Percentiles rank a stretch among this genome's conserved stretches.
phyloP scores from a whole-genome alignment of 345 rosid genomes.

The Gossypium herbaceum region DNA sequence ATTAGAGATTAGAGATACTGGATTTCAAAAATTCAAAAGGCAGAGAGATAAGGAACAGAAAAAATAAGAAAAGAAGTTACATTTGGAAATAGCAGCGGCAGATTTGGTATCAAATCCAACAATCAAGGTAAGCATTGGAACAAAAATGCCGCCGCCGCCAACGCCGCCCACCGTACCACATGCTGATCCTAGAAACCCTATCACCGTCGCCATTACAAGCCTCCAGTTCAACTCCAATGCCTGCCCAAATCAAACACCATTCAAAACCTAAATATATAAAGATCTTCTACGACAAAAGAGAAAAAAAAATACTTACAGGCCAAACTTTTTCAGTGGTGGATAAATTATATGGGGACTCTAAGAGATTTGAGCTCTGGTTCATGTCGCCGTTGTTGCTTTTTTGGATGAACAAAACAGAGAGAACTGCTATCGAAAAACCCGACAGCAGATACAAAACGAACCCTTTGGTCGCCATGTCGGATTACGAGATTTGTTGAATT shows the following conservation, averaged over 20 bases:
- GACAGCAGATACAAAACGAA: constrained; percentile 54
- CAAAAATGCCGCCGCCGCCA: constrained; percentile 96
- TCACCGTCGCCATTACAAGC: constrained; percentile 57
- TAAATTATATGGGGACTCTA: not conserved
- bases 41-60: not conserved
- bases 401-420: constrained; percentile 40
- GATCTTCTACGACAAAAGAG: not conserved
- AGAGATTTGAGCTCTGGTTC: constrained; percentile 16
- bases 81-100: constrained; percentile 96
- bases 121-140: constrained; percentile 88
- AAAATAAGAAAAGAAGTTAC: constrained; percentile 29
- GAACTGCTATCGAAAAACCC: constrained; percentile 56
- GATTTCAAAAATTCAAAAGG: too few species aligned
- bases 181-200: constrained; percentile 88
- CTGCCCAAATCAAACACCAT: constrained; percentile 24
- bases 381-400: not conserved
- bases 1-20: too few species aligned
- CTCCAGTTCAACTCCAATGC: constrained; percentile 68
- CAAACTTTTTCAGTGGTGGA: constrained; percentile 41
- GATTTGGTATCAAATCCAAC: constrained; percentile 94
- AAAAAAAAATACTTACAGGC: constrained; percentile 56
- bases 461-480: constrained; percentile 47
- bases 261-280: not conserved
- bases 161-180: constrained; percentile 97
- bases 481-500: not conserved